These are phyloP conservation scores for Boeremia lycopersici DNA, from an alignment of 2,329 filamentous ascomycete species.

Conservation along the genomic window DNA sequence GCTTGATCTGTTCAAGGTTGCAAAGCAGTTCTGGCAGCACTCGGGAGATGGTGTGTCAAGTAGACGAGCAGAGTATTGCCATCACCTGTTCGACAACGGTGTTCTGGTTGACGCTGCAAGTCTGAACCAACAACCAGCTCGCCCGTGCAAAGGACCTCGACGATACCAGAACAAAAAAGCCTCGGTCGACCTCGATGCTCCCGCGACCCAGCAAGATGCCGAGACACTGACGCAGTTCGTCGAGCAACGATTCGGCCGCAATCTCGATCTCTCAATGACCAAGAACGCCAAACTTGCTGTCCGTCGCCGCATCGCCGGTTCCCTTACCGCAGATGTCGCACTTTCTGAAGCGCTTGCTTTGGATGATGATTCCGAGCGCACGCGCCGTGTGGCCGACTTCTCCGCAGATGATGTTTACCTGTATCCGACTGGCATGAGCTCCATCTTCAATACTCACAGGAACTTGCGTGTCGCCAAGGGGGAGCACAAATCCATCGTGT, in stretches of 20 bases:
- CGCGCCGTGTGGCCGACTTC: conserved; percentile 63
- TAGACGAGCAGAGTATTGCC: conserved; percentile 87
- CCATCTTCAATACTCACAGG: conserved; percentile 88
- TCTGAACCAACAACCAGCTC: conserved; percentile 40
- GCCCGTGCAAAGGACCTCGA: conserved; percentile 71
- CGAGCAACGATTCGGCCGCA: conserved; percentile 92
- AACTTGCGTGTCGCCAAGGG: conserved; percentile 70
- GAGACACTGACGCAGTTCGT: conserved; percentile 69
- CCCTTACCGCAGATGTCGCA: conserved; percentile 74
- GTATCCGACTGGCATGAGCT: conserved; percentile 90
- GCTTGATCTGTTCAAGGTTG: conserved; percentile 68
- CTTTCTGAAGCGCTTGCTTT: conserved; percentile 64
- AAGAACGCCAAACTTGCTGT: conserved; percentile 85
- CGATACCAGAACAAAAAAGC: conserved; percentile 72
- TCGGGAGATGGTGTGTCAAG: conserved; percentile 92
- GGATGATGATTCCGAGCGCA: conserved; percentile 50
- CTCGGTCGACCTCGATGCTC: conserved; percentile 53
- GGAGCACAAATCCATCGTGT: conserved; percentile 78
- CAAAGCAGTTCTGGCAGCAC: conserved; percentile 98
- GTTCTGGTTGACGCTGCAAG: conserved; percentile 61
- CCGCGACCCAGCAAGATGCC: conserved; percentile 22
- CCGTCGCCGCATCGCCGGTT: conserved; percentile 84
- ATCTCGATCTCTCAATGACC: conserved; percentile 80
- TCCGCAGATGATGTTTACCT: conserved; percentile 88
- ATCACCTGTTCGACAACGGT: conserved; percentile 73